phyloP scores from a whole-genome alignment of 192 early-diverging fungal species.

The Geosiphon pyriformis region DNA sequence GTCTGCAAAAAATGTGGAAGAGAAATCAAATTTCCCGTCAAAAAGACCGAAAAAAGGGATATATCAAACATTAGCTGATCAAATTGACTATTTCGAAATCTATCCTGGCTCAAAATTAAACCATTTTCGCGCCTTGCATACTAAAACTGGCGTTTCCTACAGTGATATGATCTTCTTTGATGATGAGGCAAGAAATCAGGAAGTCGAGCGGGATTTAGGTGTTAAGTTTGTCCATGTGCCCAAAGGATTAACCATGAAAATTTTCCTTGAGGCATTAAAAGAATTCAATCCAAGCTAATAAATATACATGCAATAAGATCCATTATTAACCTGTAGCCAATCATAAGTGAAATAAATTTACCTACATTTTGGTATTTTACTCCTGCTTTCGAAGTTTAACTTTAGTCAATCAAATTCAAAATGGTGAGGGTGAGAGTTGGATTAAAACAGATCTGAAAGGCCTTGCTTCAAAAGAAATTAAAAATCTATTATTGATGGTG shows the following conservation, averaged over 20 bases:
- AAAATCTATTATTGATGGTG: no score
- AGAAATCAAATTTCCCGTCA: not conserved
- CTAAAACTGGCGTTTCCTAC: constrained; percentile 32
- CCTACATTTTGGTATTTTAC: no score
- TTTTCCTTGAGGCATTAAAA: constrained; percentile 23
- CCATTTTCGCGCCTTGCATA: constrained; percentile 30
- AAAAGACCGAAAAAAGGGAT: not conserved
- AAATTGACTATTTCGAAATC: constrained; percentile 32
- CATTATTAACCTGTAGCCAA: no score
- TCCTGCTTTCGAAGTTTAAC: no score
- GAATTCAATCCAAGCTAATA: no score
- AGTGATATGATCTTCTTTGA: constrained; percentile 49
- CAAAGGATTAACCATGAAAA: constrained; percentile 31
- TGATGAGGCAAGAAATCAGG: constrained; percentile 34
- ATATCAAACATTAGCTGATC: constrained; percentile 19
- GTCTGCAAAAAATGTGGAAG: not conserved
- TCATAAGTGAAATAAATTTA: no score
- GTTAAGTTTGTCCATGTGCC: constrained; percentile 33
- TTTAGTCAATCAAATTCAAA: no score
- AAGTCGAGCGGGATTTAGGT: constrained; percentile 33
- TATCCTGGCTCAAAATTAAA: constrained; percentile 33
- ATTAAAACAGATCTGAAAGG: no score
- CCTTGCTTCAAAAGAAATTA: no score
- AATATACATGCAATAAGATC: no score
- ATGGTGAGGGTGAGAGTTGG: no score